Conservation (phyloP, 306 rosid genomes). For the Quercus rubra region DNA sequence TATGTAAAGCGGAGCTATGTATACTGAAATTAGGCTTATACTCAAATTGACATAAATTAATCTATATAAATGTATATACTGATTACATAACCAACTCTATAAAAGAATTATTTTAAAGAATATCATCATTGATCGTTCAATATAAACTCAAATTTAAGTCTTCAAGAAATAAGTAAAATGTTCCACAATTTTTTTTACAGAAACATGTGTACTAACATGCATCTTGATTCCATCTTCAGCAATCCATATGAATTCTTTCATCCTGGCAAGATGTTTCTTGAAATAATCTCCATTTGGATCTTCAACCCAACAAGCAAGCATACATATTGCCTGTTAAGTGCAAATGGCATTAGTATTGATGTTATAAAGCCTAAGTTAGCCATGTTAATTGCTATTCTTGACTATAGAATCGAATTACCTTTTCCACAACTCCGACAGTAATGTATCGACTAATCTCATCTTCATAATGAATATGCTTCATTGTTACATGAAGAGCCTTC, state of each 20-base stretch:
- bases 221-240: conserved; percentile 44
- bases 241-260: conserved; percentile 34
- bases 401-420: conserved; percentile 7
- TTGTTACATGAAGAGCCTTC: conserved; percentile 21
- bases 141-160: neutral
- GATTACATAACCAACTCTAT: no score
- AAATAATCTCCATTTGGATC: conserved; percentile 32
- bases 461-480: conserved; percentile 38
- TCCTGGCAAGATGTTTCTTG: conserved; percentile 33
- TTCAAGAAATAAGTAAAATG: neutral
- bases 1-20: no score
- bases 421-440: conserved; percentile 30
- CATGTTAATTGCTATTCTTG: neutral
- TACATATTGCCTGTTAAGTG: conserved; percentile 20
- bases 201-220: conserved; percentile 18
- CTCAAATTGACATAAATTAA: no score
- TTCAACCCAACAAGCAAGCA: conserved; percentile 48
- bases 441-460: conserved; percentile 36
- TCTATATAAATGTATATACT: no score
- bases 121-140: no score
- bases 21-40: no score
- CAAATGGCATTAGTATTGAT: neutral
- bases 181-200: neutral
- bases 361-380: neutral
- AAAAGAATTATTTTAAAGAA: no score